Evolutionary conservation across 768 basidiomycete species (phyloP).

Genomic region (Hortiboletus campestris): DNA sequence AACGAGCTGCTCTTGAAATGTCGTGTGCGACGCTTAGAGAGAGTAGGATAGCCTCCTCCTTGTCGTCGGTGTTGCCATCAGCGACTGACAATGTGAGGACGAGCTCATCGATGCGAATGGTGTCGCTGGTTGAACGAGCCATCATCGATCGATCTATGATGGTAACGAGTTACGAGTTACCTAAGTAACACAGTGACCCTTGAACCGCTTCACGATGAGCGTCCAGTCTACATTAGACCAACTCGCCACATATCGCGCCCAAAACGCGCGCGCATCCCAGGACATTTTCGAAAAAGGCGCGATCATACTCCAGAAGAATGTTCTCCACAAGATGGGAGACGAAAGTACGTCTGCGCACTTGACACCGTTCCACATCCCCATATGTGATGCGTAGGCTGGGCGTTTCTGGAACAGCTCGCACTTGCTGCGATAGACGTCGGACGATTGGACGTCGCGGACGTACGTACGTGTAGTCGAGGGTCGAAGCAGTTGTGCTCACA

Average conservation of each 20-base stretch:
- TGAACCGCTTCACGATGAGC: slow-evolving; percentile 36
- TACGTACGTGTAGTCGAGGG: slow-evolving; percentile 36
- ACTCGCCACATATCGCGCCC: slow-evolving; percentile 53
- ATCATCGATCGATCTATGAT: too few species aligned
- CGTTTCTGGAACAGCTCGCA: slow-evolving; percentile 75
- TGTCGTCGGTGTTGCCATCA: slow-evolving; percentile 30
- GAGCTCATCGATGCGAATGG: slow-evolving; percentile 50
- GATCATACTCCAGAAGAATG: slow-evolving; percentile 48
- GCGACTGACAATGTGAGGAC: slow-evolving; percentile 40
- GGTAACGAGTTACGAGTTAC: not conserved
- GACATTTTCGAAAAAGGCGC: slow-evolving; percentile 57
- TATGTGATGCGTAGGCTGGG: slow-evolving; percentile 58
- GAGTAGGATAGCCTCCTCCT: slow-evolving; percentile 43
- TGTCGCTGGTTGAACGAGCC: slow-evolving; percentile 14
- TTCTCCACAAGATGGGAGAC: slow-evolving; percentile 46
- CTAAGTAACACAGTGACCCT: not conserved
- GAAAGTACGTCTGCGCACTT: slow-evolving; percentile 42
- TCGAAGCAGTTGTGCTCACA: slow-evolving; percentile 3
- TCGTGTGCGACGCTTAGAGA: slow-evolving; percentile 52
- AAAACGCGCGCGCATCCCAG: slow-evolving; percentile 52
- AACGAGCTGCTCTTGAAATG: slow-evolving; percentile 44
- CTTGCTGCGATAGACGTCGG: slow-evolving; percentile 78
- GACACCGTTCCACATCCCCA: not conserved
- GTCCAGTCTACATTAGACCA: slow-evolving; percentile 47
- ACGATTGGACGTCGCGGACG: slow-evolving; percentile 70